phyloP scores from a whole-genome alignment of 768 basidiomycete genomes.

The Kwoniella dendrophila region DNA sequence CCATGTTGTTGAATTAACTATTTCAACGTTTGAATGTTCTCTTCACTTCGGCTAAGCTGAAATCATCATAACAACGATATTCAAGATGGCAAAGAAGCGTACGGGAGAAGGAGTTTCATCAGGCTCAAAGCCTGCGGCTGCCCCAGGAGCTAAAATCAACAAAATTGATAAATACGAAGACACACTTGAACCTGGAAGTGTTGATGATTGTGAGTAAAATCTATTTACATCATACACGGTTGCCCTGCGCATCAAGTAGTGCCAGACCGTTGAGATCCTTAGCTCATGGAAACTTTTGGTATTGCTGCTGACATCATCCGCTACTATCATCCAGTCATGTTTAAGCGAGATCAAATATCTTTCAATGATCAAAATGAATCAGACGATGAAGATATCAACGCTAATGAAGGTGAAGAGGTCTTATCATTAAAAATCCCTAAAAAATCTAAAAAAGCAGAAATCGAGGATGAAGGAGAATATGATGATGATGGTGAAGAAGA shows the following conservation, averaged over 20 bases:
- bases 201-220: constrained; percentile 51
- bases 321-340: constrained; percentile 44
- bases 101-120: constrained; percentile 14
- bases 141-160: constrained; percentile 36
- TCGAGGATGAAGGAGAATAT: constrained; percentile 57
- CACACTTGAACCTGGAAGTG: constrained; percentile 53
- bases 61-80: not conserved
- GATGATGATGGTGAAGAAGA: constrained; percentile 60
- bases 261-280: no score
- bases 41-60: not conserved
- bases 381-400: constrained; percentile 55
- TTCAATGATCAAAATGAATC: constrained; percentile 65
- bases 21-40: not conserved
- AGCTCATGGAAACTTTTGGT: no score
- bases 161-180: constrained; percentile 53
- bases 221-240: not conserved
- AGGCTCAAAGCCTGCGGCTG: constrained; percentile 10
- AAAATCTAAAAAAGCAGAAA: constrained; percentile 17
- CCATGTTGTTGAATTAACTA: not conserved
- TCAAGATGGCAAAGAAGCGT: constrained; percentile 25
- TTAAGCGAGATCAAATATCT: constrained; percentile 70
- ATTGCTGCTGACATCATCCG: not conserved
- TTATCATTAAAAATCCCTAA: constrained; percentile 61
- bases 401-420: constrained; percentile 76
- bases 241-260: no score